Base-by-base conservation (phyloP, 2,329 filamentous ascomycete species). In the Aspergillus sp. region DNA sequence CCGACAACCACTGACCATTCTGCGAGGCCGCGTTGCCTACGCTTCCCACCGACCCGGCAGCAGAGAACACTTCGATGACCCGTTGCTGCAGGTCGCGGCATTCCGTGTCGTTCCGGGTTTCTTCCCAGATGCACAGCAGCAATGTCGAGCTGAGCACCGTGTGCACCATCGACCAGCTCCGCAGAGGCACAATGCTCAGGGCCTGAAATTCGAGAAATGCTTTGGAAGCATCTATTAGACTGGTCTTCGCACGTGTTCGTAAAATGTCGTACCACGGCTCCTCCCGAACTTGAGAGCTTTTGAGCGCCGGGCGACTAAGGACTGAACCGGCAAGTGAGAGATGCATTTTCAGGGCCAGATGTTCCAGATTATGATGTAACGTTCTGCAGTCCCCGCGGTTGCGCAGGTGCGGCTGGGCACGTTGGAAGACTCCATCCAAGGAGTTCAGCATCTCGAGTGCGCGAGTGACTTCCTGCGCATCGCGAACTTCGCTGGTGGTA, bases 251-350 rank as follows among this genome's bases (percentile, higher is more conserved):
- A 7, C 70, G 63, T 0, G 32, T 54, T 0, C 69, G 68, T 14
- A 73, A 59, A 1, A 65, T 49, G 4, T 60, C 53, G 7, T 57
- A 20, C 3, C 55, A 58, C 5, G 57, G 54, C 36, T 62, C 56
- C 36, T 61, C 56, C 6, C 32, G 52, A 2, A 47, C 18, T 36
- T 2, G 55, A 52, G 4, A 57, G 59, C 11, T 63, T 63, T 64
- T 80, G 84, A 65, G 86, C 79, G 83, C 83, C 6, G 83, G 82
- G 3, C 84, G 81, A 63, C 82, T 85, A 4, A 85, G 74, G 62
- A 85, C 82, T 1, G 83, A 85, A 36, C 81, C 78, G 46, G 82
- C 80, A 68, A 85, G 85, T 1, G 81, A 84, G 22, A 80, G 78
- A 67, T 85, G 81, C 51, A 86, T 76, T 62, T 84, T 84, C 4